Base-by-base conservation (phyloP, 1,139 yeast genomes). In the Geotrichum restrictum region DNA sequence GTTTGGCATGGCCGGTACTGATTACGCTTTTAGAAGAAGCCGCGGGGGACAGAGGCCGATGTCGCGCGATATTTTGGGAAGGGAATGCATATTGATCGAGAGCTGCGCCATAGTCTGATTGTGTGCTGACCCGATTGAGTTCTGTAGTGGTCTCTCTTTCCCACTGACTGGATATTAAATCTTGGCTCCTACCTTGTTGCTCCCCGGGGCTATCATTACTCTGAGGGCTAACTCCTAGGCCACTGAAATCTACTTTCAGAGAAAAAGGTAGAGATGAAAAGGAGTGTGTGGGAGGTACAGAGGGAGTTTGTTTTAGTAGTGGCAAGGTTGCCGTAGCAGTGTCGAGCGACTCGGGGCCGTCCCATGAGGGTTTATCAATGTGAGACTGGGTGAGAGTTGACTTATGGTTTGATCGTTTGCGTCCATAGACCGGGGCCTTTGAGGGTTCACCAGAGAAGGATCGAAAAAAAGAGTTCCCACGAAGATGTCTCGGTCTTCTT, bases 11-110 rank as follows among this genome's bases (percentile, higher is more conserved):
- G 10, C 45, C 39, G 13, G 49, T 59, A 22, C 60, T 64, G 10
- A 61, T 48, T 1, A 61, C 59, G 27, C 57, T 57, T 46, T 58
- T 57, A 8, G 63, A 59, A 5, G 64, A 59, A 2, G 51, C 39
- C n/a, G 60, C n/a, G n/a, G n/a, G 50, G 7, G 65, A 60, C 10
- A 60, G 48, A 0, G 59, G 62, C 18, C 62, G 53, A 8, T 56
- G 63, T 49, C 55, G 50, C 1, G 34, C 31, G 3, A 32, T 11
- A 5, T 16, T 21, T 22, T 37, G 37, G 11, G 51, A 39, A 14
- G 41, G 29, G 13, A 22, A 27, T n/a, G 43, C 2, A n/a, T 24
- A 16, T 16, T 22, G 22, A 19, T 37, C 37, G 13, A 40, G 46
- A 38, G 27, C 32, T 14, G 43, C n/a, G 21, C 24, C 33, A n/a